Evolutionary conservation across 164 flowering plant species (phyloP).

Genomic region (Stephania cephalantha): DNA sequence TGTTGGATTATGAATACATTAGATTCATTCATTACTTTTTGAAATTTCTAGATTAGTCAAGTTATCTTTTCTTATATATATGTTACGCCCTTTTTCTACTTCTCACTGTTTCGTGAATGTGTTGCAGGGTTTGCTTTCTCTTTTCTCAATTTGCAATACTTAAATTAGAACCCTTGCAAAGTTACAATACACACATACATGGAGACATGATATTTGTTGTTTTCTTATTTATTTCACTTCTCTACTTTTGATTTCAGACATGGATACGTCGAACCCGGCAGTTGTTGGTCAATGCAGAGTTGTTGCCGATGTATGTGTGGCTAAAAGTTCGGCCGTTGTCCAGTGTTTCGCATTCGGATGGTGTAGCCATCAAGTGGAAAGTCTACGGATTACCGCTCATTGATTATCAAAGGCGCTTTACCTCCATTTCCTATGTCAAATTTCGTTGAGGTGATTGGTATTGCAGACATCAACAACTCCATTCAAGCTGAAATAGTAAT

Average conservation of each 20-base stretch:
- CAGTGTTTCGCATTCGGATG: slow-evolving; percentile 55
- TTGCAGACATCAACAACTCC: slow-evolving; percentile 73
- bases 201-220: too few species aligned
- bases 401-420: slow-evolving; percentile 51
- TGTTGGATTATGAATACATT: too few species aligned
- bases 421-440: slow-evolving; percentile 30
- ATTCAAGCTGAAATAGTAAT: slow-evolving; percentile 78
- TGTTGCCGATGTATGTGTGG: slow-evolving; percentile 56
- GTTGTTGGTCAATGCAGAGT: slow-evolving; percentile 73
- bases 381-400: slow-evolving; percentile 67
- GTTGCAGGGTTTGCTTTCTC: too few species aligned
- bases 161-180: too few species aligned
- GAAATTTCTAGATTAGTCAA: too few species aligned
- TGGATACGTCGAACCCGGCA: slow-evolving; percentile 86
- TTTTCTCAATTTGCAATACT: too few species aligned
- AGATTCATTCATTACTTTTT: too few species aligned
- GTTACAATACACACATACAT: too few species aligned
- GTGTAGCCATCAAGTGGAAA: slow-evolving; percentile 50
- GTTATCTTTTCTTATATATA: too few species aligned
- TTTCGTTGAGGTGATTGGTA: slow-evolving; percentile 69
- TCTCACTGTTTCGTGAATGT: too few species aligned
- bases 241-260: slow-evolving; percentile 12
- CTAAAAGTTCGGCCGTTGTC: slow-evolving; percentile 59
- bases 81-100: too few species aligned
- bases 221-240: background rate